Percentiles rank a stretch among this genome's conserved stretches.
Evolutionary conservation across 306 rosid species (phyloP).

Genomic region (Acacia confusa): DNA sequence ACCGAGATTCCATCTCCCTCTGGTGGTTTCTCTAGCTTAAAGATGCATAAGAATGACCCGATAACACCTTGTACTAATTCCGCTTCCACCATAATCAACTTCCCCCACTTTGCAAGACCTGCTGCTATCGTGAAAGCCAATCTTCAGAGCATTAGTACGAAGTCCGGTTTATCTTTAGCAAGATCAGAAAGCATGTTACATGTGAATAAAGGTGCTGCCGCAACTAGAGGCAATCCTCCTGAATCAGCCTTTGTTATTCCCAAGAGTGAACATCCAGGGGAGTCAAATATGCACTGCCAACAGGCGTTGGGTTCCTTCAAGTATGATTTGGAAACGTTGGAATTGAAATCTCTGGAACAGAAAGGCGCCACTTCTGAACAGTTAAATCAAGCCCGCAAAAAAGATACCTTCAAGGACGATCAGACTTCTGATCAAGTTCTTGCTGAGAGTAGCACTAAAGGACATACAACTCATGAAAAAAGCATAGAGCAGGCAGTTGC

Average conservation of each 20-base stretch:
- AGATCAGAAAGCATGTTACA: constrained; percentile 40
- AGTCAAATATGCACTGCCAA: no score
- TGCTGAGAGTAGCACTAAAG: constrained; percentile 46
- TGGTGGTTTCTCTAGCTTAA: constrained; percentile 47
- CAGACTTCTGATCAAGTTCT: constrained; percentile 38
- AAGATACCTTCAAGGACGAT: constrained; percentile 48
- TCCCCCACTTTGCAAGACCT: constrained; percentile 89
- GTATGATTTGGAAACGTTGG: constrained; percentile 28
- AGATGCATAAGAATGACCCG: constrained; percentile 55
- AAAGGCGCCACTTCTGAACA: constrained; percentile 39
- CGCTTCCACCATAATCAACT: constrained; percentile 50
- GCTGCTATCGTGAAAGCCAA: constrained; percentile 65
- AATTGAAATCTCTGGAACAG: constrained; percentile 53
- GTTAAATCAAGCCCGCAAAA: constrained; percentile 44
- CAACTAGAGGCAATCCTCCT: constrained; percentile 40
- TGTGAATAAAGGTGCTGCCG: constrained; percentile 43
- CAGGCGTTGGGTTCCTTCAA: no score
- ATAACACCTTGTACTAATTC: constrained; percentile 44
- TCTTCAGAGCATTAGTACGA: constrained; percentile 53
- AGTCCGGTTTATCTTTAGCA: constrained; percentile 38
- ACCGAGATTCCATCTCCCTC: constrained; percentile 47
- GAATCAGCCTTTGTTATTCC: constrained; percentile 22
- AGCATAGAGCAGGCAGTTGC: constrained; percentile 53
- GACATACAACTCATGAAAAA: constrained; percentile 53
- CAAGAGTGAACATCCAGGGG: no score